Conservation (phyloP, 139 green algal species). For the Trebouxia sp. region DNA sequence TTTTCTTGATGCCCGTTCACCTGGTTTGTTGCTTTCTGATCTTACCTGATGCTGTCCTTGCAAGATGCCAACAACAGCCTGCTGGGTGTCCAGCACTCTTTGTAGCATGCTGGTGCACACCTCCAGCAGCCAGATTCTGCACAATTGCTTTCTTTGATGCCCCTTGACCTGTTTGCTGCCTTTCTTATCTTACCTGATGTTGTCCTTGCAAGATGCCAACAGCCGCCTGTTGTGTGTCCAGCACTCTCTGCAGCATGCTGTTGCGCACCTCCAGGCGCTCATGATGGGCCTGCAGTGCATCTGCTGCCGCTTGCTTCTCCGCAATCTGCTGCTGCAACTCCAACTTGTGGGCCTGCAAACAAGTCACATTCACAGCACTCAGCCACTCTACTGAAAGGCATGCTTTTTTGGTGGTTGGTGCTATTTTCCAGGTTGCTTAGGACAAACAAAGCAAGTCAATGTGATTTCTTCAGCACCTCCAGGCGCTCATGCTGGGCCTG, state of each 20-base stretch:
- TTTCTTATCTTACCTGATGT: neutral
- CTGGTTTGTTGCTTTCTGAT: neutral
- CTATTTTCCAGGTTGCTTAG: too few relatives aligned
- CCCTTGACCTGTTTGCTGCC: too few relatives aligned
- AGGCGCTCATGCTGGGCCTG: constrained; percentile 2
- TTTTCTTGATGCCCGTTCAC: too few relatives aligned
- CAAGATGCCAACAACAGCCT: too few relatives aligned
- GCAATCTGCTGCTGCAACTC: constrained; percentile 21
- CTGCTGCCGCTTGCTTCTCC: constrained; percentile 12
- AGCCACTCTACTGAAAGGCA: neutral
- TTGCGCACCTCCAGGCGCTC: neutral
- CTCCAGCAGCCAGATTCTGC: too few relatives aligned
- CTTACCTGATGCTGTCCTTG: too few relatives aligned
- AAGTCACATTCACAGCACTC: neutral
- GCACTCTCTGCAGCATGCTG: neutral
- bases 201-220: neutral
- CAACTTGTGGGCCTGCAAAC: neutral
- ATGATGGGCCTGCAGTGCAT: neutral
- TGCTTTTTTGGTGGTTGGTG: neutral
- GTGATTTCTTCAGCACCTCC: too few relatives aligned
- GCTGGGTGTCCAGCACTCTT: too few relatives aligned
- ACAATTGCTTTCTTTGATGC: too few relatives aligned
- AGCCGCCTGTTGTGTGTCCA: neutral
- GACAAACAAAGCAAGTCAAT: too few relatives aligned
- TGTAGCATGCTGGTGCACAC: too few relatives aligned